Evolutionary conservation across 371 early-diverging fungal species (phyloP), one percentile per base, ranked within the genome.

Genomic region (Vairimorpha ceranae): DNA sequence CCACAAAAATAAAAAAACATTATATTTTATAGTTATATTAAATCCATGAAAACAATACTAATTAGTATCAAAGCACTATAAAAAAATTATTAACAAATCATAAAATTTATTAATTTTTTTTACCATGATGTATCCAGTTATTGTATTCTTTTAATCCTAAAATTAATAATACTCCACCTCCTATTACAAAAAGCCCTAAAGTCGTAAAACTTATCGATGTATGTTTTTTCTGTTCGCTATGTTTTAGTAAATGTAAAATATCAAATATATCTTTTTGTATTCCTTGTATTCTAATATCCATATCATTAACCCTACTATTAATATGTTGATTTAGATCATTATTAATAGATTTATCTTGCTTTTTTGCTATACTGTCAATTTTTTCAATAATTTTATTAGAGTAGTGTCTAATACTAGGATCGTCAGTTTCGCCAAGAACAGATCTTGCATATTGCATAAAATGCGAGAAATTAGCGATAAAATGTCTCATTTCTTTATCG

Each of bases 401-500:
- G 41, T 54, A 68, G 27, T 80, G 60, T 32, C 67, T 56, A 21
- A 84, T 60, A 12, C 71, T 66, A 45, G 72, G 60, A 2, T 63
- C 56, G 21, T 68, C 56, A n/a, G 80, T 72, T 33, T 73, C 72
- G 0, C 84, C 83, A 10, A 84, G 33, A 0, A 81, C 77, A 25
- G 72, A n/a, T 32, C 74, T 64, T 17, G 81, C 30, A 60, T 82
- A 84, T 25, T 76, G 67, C 0, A 67, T 72, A 30, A 78, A 66
- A 60, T 82, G 76, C 54, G 71, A 77, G 0, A 80, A 51, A 19
- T 76, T 65, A 12, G 78, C 48, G 15, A 85, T 82, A 30, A 80
- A 71, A 68, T 80, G 76, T 74, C 74, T 76, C 36, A 81, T 64
- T 38, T 83, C 83, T 23, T 51, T 54, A 38, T 78, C 68, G 38